A percentile compares a stretch with the other conserved stretches of the same genome.
Conservation (phyloP, 495 filamentous ascomycete species). For the Podospora pseudoanserina region DNA sequence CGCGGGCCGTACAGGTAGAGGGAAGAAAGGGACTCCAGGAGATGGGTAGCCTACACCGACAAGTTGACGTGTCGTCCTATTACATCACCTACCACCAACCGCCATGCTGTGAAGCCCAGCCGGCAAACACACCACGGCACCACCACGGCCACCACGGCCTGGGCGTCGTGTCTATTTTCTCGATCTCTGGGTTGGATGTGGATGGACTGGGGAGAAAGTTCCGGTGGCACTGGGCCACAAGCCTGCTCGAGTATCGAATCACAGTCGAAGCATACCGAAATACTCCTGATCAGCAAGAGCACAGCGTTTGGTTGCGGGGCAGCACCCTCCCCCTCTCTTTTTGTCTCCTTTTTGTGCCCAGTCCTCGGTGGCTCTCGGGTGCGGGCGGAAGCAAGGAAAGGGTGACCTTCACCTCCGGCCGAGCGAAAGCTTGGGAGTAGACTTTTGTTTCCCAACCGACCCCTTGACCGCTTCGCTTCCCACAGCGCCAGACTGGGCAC, state of each 20-base stretch:
- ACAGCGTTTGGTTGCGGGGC: slow-evolving; percentile 10
- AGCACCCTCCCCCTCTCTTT: neutral
- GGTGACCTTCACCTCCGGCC: slow-evolving; percentile 1
- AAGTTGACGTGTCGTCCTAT: slow-evolving; percentile 34
- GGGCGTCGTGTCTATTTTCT: slow-evolving; percentile 6
- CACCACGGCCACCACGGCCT: slow-evolving; percentile 5
- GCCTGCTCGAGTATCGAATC: slow-evolving; percentile 1
- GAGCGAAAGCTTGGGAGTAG: neutral
- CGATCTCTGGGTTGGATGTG: neutral
- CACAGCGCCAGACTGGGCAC: neutral
- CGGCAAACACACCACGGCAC: slow-evolving; percentile 24
- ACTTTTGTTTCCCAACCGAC: neutral
- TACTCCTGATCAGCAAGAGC: slow-evolving; percentile 11
- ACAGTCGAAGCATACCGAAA: neutral
- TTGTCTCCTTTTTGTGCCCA: neutral
- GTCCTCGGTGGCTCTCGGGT: neutral
- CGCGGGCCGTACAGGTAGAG: slow-evolving; percentile 16
- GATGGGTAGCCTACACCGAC: slow-evolving; percentile 28
- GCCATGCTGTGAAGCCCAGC: slow-evolving; percentile 25
- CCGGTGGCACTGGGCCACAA: slow-evolving; percentile 1
- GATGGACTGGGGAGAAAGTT: neutral
- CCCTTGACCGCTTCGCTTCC: slow-evolving; percentile 7
- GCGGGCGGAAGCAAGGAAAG: neutral
- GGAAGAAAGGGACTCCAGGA: neutral
- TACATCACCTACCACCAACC: slow-evolving; percentile 18